phyloP scores from a whole-genome alignment of 495 filamentous ascomycete species.

The Neurospora discreta region DNA sequence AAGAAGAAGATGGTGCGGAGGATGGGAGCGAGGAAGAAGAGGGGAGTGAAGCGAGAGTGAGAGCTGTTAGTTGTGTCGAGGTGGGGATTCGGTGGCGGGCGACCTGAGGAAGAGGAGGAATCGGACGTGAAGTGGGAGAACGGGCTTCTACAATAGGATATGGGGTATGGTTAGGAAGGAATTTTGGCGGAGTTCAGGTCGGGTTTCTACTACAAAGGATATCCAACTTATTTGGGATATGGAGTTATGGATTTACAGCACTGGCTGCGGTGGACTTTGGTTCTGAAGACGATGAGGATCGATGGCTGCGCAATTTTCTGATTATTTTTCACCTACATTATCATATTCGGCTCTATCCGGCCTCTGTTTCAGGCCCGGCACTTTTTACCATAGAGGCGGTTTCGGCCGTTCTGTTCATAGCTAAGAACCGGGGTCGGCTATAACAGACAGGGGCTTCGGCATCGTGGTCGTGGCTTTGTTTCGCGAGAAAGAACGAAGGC shows the following conservation, averaged over 20 bases:
- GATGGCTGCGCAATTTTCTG: neutral
- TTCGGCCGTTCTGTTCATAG: neutral
- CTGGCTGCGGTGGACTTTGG: neutral
- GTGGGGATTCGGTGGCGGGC: slow-evolving; percentile 18
- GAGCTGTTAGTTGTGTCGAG: slow-evolving; percentile 30
- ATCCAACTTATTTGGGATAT: neutral
- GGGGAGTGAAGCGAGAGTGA: slow-evolving; percentile 52
- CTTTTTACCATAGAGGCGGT: neutral
- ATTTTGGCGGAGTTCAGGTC: neutral
- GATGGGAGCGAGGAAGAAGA: slow-evolving; percentile 27
- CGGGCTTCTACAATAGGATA: no score
- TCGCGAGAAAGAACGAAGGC: neutral
- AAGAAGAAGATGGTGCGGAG: slow-evolving; percentile 39
- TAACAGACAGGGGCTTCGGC: neutral
- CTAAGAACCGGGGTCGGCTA: neutral
- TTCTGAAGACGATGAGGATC: neutral
- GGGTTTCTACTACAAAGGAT: neutral
- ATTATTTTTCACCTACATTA: neutral
- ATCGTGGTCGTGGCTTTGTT: neutral
- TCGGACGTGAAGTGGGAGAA: neutral
- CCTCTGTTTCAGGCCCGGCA: neutral
- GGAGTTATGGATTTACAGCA: neutral
- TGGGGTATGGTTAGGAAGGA: neutral
- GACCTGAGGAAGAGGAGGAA: neutral
- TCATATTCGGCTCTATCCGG: neutral